Percentiles rank a stretch among this genome's conserved stretches.
Evolutionary conservation across 75 land plant species (phyloP).

Genomic region (Cunninghamia lanceolata): DNA sequence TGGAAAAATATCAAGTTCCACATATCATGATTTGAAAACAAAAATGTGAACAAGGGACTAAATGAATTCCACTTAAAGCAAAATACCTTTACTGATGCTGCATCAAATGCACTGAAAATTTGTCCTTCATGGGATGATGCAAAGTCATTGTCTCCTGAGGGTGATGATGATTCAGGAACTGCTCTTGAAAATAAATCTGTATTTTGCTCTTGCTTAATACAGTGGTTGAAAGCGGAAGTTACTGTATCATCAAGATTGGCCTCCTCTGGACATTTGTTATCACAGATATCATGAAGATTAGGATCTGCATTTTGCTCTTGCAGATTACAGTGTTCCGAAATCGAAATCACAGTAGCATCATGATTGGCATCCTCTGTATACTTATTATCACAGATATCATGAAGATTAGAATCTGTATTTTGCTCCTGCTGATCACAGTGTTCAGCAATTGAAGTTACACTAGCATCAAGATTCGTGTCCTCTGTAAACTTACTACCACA

Average conservation of each 20-base stretch:
- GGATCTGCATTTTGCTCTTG: not conserved
- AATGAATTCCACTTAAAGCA: not conserved
- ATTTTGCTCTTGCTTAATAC: not conserved
- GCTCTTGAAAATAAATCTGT: not conserved
- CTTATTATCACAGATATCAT: not conserved
- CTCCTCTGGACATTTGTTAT: not conserved
- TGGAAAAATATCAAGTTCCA: slow-evolving; percentile 9
- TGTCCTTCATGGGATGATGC: not conserved
- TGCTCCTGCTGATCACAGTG: not conserved
- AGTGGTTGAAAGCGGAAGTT: not conserved
- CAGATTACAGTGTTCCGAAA: not conserved
- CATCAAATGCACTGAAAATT: not conserved
- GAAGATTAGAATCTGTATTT: not conserved
- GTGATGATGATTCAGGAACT: not conserved
- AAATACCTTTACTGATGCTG: not conserved
- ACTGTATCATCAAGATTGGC: not conserved
- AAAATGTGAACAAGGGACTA: slow-evolving; percentile 5
- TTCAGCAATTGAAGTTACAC: not conserved
- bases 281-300: not conserved
- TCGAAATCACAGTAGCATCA: not conserved
- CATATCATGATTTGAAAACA: not conserved
- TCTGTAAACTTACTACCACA: not conserved
- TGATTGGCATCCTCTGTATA: not conserved
- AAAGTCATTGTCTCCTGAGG: not conserved
- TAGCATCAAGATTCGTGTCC: not conserved